Evolutionary conservation across 176 grass and related monocot species (phyloP).

Genomic region (Raddia guianensis): DNA sequence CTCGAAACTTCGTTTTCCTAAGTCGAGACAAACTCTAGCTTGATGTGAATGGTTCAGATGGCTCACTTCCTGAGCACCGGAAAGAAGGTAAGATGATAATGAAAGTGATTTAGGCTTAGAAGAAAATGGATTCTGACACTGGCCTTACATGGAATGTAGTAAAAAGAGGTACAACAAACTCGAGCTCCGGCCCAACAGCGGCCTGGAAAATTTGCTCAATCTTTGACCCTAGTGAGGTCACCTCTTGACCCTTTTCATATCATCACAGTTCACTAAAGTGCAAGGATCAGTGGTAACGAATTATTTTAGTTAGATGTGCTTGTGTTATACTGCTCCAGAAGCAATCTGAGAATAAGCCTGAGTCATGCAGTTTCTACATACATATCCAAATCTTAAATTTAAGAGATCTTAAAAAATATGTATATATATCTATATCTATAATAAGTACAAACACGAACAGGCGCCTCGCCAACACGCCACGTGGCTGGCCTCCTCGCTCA

Average conservation of each 20-base stretch:
- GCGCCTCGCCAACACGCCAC: too few species aligned
- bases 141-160: slow-evolving; percentile 6
- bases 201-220: not conserved
- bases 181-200: not conserved
- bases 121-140: slow-evolving; percentile 21
- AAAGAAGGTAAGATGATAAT: not conserved
- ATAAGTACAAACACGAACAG: too few species aligned
- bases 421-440: too few species aligned
- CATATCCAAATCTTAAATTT: not conserved
- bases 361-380: not conserved
- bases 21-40: not conserved
- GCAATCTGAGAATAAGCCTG: not conserved
- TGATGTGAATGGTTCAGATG: slow-evolving; percentile 14
- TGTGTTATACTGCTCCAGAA: not conserved
- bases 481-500: too few species aligned
- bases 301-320: not conserved
- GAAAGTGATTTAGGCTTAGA: not conserved
- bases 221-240: slow-evolving; percentile 6
- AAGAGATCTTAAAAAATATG: not conserved
- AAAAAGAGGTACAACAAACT: not conserved
- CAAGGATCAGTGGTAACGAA: not conserved
- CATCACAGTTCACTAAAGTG: not conserved
- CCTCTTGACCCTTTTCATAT: not conserved
- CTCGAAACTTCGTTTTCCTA: not conserved
- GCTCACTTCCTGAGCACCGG: slow-evolving; percentile 10